A percentile compares a stretch with the other conserved stretches of the same genome.
phyloP scores from a whole-genome alignment of 2,329 filamentous ascomycete genomes.

The Metarhizium humberi region DNA sequence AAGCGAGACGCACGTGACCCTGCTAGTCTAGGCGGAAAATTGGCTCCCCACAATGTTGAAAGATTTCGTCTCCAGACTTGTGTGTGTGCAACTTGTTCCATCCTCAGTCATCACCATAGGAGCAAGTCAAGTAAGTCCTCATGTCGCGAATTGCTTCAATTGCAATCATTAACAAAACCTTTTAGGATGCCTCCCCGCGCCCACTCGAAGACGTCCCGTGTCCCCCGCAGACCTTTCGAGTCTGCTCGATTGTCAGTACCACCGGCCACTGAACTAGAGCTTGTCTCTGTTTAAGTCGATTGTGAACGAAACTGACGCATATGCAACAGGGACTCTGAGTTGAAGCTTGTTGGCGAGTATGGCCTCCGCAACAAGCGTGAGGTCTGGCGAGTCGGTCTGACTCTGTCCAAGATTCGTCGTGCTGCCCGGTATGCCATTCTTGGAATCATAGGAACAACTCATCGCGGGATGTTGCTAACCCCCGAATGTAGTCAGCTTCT shows the following conservation, averaged over 20 bases:
- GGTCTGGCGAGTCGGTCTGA: constrained; percentile 99
- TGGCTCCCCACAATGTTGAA: constrained; percentile 23
- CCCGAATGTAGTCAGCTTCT: constrained; percentile 74
- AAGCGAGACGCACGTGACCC: constrained; percentile 17
- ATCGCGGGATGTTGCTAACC: constrained; percentile 16
- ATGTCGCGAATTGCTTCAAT: constrained; percentile 6
- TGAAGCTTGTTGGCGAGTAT: constrained; percentile 99
- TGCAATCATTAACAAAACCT: constrained; percentile 16
- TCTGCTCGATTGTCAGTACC: constrained; percentile 98
- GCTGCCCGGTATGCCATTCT: constrained; percentile 73
- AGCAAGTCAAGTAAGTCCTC: constrained; percentile 30
- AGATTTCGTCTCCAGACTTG: constrained; percentile 15
- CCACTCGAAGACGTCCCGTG: constrained; percentile 99
- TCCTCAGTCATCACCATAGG: constrained; percentile 25
- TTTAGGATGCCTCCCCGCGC: constrained; percentile 41
- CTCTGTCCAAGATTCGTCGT: constrained; percentile 99
- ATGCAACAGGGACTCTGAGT: constrained; percentile 81
- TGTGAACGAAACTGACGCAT: constrained; percentile 62
- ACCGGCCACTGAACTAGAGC: constrained; percentile 97
- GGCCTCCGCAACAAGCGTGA: constrained; percentile 99
- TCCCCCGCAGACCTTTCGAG: constrained; percentile 97
- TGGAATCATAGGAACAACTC: neutral
- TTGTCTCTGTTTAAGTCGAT: constrained; percentile 95
- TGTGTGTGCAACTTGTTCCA: constrained; percentile 21
- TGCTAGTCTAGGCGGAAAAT: constrained; percentile 13